Conservation (phyloP, 352 stramenopile genomes). For the Globisporangium lucens region DNA sequence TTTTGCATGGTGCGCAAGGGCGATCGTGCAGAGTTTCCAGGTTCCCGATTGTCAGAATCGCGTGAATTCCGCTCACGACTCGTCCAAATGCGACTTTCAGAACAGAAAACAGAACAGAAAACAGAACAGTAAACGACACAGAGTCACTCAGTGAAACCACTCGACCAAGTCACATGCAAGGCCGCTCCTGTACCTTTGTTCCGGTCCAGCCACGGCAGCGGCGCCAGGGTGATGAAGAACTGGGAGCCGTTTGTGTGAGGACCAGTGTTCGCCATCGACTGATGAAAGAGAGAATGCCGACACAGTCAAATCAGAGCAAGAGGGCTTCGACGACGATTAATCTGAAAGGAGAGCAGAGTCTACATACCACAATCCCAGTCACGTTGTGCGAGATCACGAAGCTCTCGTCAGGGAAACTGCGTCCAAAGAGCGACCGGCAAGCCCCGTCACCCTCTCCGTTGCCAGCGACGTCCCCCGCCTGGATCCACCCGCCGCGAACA, state of each 20-base stretch:
- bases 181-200: constrained; percentile 45
- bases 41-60: constrained; percentile 44
- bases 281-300: constrained; percentile 11
- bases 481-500: constrained; percentile 68
- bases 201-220: constrained; percentile 62
- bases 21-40: constrained; percentile 54
- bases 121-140: background rate
- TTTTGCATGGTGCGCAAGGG: constrained; percentile 59
- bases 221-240: constrained; percentile 98
- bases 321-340: background rate
- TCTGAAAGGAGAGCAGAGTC: background rate
- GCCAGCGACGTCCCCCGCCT: constrained; percentile 57
- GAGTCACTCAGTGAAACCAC: background rate
- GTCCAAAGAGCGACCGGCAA: constrained; percentile 53
- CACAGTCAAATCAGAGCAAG: constrained; percentile 6
- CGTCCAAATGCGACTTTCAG: constrained; percentile 65
- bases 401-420: constrained; percentile 69
- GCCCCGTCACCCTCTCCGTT: constrained; percentile 44
- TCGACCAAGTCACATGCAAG: background rate
- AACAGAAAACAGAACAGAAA: background rate
- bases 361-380: constrained; percentile 52
- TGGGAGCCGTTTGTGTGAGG: constrained; percentile 96
- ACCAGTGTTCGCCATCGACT: constrained; percentile 96
- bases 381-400: constrained; percentile 66
- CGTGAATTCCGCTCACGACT: constrained; percentile 61